Evolutionary conservation across 495 filamentous ascomycete genomes (phyloP).

Genomic region (Penicillium simplicissimum): DNA sequence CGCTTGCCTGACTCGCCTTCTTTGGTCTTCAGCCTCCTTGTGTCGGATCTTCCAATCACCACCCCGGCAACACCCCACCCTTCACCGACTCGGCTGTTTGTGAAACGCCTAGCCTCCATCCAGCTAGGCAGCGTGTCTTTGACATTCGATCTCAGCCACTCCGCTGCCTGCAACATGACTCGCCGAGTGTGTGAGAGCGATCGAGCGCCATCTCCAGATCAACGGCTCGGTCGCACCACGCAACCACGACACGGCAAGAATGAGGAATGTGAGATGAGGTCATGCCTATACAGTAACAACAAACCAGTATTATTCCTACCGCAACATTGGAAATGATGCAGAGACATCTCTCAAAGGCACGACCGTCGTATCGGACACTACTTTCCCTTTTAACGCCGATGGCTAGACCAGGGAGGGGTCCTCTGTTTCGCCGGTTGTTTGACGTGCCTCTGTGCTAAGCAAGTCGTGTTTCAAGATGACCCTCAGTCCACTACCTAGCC

Average conservation of each 20-base stretch:
- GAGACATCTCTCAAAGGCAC: neutral
- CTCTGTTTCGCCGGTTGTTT: conserved; percentile 19
- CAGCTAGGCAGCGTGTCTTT: neutral
- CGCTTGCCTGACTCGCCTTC: no score
- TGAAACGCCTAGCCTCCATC: neutral
- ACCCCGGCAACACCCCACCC: no score
- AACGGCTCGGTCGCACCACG: conserved; percentile 16
- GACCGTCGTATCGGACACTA: neutral
- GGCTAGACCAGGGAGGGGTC: neutral
- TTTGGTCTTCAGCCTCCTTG: no score
- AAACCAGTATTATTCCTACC: neutral
- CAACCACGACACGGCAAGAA: conserved; percentile 11
- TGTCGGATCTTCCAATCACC: no score
- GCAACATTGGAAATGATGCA: neutral
- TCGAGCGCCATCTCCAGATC: conserved; percentile 9
- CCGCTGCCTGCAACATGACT: neutral
- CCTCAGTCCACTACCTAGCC: conserved; percentile 10
- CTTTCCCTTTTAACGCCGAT: neutral
- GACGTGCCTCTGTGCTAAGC: conserved; percentile 1
- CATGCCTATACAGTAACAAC: neutral
- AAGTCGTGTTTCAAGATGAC: conserved; percentile 20
- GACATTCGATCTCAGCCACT: neutral
- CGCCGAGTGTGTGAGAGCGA: neutral
- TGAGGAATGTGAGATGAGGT: conserved; percentile 22
- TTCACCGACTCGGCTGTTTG: no score